Evolutionary conservation across 805 yeast genomes (phyloP).

Genomic region (Debaryomyces maramus): DNA sequence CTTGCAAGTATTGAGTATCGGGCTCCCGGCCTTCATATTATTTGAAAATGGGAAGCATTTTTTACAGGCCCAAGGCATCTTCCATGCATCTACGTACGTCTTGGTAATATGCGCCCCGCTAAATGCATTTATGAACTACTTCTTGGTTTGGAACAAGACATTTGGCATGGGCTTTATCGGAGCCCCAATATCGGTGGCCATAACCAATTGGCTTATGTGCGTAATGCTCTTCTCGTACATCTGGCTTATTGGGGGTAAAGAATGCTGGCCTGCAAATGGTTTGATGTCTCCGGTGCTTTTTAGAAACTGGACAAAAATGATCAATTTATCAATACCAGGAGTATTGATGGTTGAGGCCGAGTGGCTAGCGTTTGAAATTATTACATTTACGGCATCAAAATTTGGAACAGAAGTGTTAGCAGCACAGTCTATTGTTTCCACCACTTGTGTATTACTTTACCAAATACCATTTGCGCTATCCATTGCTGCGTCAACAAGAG

Average conservation of each 20-base stretch:
- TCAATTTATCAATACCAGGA: conserved; percentile 68
- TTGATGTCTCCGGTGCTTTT: conserved; percentile 28
- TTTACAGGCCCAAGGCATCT: conserved; percentile 74
- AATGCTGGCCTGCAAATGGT: conserved; percentile 42
- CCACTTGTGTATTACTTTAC: conserved; percentile 65
- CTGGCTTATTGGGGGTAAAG: conserved; percentile 42
- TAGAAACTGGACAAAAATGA: conserved; percentile 63
- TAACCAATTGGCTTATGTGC: conserved; percentile 74
- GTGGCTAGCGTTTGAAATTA: conserved; percentile 74
- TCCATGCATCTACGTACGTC: conserved; percentile 77
- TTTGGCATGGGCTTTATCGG: conserved; percentile 69
- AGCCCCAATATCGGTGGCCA: conserved; percentile 73
- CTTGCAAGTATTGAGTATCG: conserved; percentile 54
- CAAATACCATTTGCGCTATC: conserved; percentile 78
- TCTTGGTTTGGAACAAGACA: conserved; percentile 62
- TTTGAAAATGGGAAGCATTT: conserved; percentile 73
- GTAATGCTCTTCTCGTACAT: conserved; percentile 51
- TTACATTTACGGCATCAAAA: conserved; percentile 67
- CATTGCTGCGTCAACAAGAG: conserved; percentile 72
- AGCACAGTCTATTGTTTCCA: conserved; percentile 71
- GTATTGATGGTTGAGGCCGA: conserved; percentile 76
- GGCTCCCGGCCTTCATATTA: conserved; percentile 73
- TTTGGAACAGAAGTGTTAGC: conserved; percentile 68
- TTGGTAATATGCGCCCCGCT: conserved; percentile 71
- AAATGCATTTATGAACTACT: conserved; percentile 64